Conservation (phyloP, 208 protist species). For the Crithidia fasciculata region DNA sequence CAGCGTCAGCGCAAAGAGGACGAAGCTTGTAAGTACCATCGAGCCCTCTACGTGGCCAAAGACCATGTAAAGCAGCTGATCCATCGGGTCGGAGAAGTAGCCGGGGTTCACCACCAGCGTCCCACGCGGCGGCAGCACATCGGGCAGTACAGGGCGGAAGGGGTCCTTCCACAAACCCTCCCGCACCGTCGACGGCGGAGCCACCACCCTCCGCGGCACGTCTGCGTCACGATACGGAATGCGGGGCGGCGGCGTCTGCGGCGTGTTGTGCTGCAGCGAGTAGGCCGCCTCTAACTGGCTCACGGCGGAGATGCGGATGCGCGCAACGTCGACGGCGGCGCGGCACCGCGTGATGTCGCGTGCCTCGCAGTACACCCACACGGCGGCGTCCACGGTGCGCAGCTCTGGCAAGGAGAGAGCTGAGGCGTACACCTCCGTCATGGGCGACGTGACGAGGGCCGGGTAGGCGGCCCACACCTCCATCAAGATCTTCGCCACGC, state of each 20-base stretch:
- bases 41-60: constrained; percentile 32
- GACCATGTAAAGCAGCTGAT: constrained; percentile 35
- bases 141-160: constrained; percentile 37
- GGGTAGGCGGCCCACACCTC: constrained; percentile 18
- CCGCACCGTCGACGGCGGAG: constrained; percentile 17
- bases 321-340: constrained; percentile 16
- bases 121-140: constrained; percentile 39
- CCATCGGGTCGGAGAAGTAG: constrained; percentile 46
- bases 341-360: constrained; percentile 43
- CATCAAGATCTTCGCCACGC: constrained; percentile 41
- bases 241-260: constrained; percentile 5
- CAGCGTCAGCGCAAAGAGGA: constrained; percentile 14
- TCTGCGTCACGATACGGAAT: constrained; percentile 17
- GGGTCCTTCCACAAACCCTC: constrained; percentile 47
- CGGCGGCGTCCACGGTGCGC: constrained; percentile 28
- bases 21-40: constrained; percentile 10
- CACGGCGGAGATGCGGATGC: constrained; percentile 24
- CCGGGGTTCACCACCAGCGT: constrained; percentile 66
- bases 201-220: constrained; percentile 14
- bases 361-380: constrained; percentile 44
- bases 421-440: constrained; percentile 62
- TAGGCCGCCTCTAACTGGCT: constrained; percentile 42
- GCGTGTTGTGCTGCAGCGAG: constrained; percentile 8
- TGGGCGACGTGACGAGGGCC: constrained; percentile 5
- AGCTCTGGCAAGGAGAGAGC: constrained; percentile 45